Evolutionary conservation across 495 filamentous ascomycete species (phyloP).

Genomic region (Aspergillus wentii): DNA sequence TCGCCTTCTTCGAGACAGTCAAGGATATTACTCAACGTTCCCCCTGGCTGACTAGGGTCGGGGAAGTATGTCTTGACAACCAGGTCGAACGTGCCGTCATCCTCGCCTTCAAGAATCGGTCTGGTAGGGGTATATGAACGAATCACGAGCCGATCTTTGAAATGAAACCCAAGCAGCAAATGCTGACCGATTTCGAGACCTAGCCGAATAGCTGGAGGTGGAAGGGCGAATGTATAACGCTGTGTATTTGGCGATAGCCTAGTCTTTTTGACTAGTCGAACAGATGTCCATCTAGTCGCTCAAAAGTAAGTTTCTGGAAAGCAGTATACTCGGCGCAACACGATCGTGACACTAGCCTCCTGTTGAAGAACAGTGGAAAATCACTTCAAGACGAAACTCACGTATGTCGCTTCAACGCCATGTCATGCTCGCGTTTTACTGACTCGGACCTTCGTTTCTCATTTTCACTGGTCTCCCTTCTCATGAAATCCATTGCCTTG

Average conservation of each 20-base stretch:
- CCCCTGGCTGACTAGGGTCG: conserved; percentile 20
- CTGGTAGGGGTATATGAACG: conserved; percentile 37
- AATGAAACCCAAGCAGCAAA: conserved; percentile 31
- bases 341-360: background rate
- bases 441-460: conserved; percentile 11
- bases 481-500: conserved; percentile 29
- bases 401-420: conserved; percentile 17
- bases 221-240: conserved; percentile 33
- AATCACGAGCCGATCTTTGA: conserved; percentile 32
- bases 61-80: conserved; percentile 37
- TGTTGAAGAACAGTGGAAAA: background rate
- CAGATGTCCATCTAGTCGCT: conserved; percentile 15
- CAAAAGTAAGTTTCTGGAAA: no score
- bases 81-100: conserved; percentile 35
- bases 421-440: conserved; percentile 1
- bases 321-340: no score
- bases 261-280: conserved; percentile 4
- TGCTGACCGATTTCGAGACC: conserved; percentile 42
- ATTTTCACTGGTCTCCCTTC: conserved; percentile 19
- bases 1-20: conserved; percentile 29
- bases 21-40: conserved; percentile 37
- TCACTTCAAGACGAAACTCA: background rate
- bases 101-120: conserved; percentile 29
- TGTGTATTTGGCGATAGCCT: conserved; percentile 31
- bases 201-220: conserved; percentile 21